phyloP scores from a whole-genome alignment of 345 rosid species.

The Dovyalis caffra region DNA sequence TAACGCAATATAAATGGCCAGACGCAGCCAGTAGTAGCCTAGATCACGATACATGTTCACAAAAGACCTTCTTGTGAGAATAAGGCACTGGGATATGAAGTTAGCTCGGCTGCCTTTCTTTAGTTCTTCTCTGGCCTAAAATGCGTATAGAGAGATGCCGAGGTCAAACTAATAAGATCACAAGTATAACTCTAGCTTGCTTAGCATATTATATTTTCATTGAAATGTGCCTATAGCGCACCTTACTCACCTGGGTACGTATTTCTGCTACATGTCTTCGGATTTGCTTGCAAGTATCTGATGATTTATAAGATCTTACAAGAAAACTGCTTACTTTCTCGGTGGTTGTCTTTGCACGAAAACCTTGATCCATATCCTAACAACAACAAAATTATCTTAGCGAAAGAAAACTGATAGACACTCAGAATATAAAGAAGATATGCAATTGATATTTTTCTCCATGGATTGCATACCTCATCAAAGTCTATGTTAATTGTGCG shows the following conservation, averaged over 20 bases:
- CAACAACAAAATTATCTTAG: background rate
- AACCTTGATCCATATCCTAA: slow-evolving; percentile 12
- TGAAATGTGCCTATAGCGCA: background rate
- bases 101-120: background rate
- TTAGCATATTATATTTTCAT: background rate
- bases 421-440: background rate
- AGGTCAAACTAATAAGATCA: too few species aligned
- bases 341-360: background rate
- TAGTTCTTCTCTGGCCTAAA: slow-evolving; percentile 7
- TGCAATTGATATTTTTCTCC: too few species aligned
- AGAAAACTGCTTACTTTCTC: slow-evolving; percentile 12
- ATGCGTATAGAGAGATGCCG: background rate
- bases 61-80: slow-evolving; percentile 14
- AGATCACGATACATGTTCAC: too few species aligned
- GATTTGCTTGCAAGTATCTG: slow-evolving; percentile 2
- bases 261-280: background rate
- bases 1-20: slow-evolving; percentile 45
- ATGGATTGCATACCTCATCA: too few species aligned
- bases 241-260: background rate
- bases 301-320: slow-evolving; percentile 14
- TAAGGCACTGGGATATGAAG: slow-evolving; percentile 8
- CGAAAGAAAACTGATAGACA: background rate
- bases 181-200: background rate
- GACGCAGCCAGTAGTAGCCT: too few species aligned
- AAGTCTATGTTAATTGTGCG: slow-evolving; percentile 15